phyloP scores from a whole-genome alignment of 441 rosid genomes.

The Gossypium davidsonii region DNA sequence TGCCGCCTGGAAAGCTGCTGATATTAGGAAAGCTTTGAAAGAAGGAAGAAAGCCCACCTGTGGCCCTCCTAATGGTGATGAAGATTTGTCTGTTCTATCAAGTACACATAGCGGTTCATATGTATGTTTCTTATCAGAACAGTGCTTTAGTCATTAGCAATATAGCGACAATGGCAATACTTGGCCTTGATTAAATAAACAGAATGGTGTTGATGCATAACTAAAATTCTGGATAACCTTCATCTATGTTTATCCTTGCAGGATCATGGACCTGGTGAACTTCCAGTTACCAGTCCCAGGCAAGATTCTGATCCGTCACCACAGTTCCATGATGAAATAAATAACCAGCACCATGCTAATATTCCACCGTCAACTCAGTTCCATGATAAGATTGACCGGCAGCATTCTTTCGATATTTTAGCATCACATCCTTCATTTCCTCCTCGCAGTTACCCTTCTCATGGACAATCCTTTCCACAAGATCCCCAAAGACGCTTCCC shows the following conservation, averaged over 20 bases:
- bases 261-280: conserved; percentile 51
- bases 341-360: conserved; percentile 30
- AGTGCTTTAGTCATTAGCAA: conserved; percentile 4
- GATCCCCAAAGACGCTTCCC: conserved; percentile 19
- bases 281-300: conserved; percentile 34
- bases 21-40: conserved; percentile 88
- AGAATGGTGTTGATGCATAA: neutral
- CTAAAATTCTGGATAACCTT: neutral
- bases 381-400: conserved; percentile 25
- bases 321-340: conserved; percentile 24
- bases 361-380: conserved; percentile 24
- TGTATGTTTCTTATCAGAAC: conserved; percentile 36
- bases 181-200: neutral
- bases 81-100: conserved; percentile 44
- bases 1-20: conserved; percentile 94
- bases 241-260: conserved; percentile 28
- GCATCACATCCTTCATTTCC: conserved; percentile 45
- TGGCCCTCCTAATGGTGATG: conserved; percentile 75
- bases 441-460: conserved; percentile 41
- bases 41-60: conserved; percentile 91
- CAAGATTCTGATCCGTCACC: conserved; percentile 44
- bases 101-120: conserved; percentile 39
- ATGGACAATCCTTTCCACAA: conserved; percentile 24
- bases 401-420: conserved; percentile 31
- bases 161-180: neutral